These are phyloP conservation scores for Macadamia integrifolia DNA, from an alignment of 164 flowering plant genomes.

Conservation along the genomic window DNA sequence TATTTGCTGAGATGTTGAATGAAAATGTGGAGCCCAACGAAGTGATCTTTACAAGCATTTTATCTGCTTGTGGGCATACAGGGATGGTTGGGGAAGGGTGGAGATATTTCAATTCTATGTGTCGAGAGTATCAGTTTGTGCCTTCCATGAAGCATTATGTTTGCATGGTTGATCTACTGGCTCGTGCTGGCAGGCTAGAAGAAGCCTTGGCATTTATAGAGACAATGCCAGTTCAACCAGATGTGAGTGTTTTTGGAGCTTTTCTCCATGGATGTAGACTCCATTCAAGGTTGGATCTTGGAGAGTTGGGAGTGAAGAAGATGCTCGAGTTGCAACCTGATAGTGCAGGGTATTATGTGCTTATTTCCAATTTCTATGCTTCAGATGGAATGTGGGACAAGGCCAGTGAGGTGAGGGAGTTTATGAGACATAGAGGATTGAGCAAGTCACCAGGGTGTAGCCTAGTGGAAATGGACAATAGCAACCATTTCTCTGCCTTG, in stretches of 20 bases:
- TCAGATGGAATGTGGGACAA: conserved; percentile 54
- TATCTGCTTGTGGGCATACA: conserved; percentile 68
- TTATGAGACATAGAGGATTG: conserved; percentile 55
- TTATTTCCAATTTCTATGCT: conserved; percentile 53
- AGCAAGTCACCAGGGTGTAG: conserved; percentile 55
- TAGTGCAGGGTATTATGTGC: conserved; percentile 53
- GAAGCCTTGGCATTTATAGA: conserved; percentile 61
- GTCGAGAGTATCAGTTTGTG: conserved; percentile 32
- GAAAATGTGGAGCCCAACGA: conserved; percentile 53
- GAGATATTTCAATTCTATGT: conserved; percentile 48
- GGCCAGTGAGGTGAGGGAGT: conserved; percentile 40
- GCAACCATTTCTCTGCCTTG: conserved; percentile 8
- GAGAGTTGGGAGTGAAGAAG: conserved; percentile 43
- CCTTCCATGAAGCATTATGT: conserved; percentile 71
- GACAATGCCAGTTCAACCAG: conserved; percentile 54
- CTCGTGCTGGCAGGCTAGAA: conserved; percentile 63
- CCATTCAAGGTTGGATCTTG: conserved; percentile 59
- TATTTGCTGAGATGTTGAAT: conserved; percentile 50
- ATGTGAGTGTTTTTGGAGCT: conserved; percentile 48
- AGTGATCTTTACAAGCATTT: conserved; percentile 47
- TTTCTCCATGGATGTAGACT: conserved; percentile 72
- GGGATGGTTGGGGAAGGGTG: conserved; percentile 69
- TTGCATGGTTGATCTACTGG: conserved; percentile 70
- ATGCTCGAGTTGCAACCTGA: conserved; percentile 56
- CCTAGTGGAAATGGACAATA: conserved; percentile 31